phyloP scores from a whole-genome alignment of 371 early-diverging fungal genomes.

The Encephalitozoon cuniculi region DNA sequence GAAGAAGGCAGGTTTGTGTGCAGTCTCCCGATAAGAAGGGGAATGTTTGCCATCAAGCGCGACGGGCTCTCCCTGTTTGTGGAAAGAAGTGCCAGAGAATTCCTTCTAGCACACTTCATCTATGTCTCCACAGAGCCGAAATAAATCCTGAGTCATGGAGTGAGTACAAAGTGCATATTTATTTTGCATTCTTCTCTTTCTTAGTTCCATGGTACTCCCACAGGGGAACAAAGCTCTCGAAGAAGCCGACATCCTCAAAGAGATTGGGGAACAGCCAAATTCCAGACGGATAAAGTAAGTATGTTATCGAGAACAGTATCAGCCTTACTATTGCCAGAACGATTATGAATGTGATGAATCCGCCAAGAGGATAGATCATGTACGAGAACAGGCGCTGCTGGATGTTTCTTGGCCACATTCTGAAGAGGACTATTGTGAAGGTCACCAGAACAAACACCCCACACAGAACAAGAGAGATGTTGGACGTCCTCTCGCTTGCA shows the following conservation, averaged over 20 bases:
- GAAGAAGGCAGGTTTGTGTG: neutral
- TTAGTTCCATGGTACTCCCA: conserved; percentile 68
- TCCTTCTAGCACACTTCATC: conserved; percentile 11
- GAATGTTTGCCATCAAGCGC: conserved; percentile 7
- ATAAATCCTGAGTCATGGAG: no score
- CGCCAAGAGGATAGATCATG: conserved; percentile 67
- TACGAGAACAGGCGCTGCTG: conserved; percentile 74
- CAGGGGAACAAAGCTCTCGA: conserved; percentile 88
- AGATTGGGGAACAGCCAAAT: conserved; percentile 98
- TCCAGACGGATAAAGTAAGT: conserved; percentile 70
- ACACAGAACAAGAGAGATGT: conserved; percentile 68
- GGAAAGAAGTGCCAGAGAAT: neutral
- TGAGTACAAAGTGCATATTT: neutral
- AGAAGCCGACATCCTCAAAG: conserved; percentile 89
- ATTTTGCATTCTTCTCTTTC: conserved; percentile 20
- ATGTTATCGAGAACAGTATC: conserved; percentile 72
- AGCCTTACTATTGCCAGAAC: conserved; percentile 76
- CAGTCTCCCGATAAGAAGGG: neutral
- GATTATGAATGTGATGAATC: conserved; percentile 78
- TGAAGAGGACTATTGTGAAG: conserved; percentile 85
- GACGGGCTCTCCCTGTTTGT: neutral
- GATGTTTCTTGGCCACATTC: conserved; percentile 81
- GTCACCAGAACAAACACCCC: conserved; percentile 68
- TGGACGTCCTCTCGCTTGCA: conserved; percentile 79
- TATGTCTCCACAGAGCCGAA: neutral